A percentile compares a stretch with the other conserved stretches of the same genome.
Conservation (phyloP, 192 early-diverging fungal species). For the Coemansia biformis region DNA sequence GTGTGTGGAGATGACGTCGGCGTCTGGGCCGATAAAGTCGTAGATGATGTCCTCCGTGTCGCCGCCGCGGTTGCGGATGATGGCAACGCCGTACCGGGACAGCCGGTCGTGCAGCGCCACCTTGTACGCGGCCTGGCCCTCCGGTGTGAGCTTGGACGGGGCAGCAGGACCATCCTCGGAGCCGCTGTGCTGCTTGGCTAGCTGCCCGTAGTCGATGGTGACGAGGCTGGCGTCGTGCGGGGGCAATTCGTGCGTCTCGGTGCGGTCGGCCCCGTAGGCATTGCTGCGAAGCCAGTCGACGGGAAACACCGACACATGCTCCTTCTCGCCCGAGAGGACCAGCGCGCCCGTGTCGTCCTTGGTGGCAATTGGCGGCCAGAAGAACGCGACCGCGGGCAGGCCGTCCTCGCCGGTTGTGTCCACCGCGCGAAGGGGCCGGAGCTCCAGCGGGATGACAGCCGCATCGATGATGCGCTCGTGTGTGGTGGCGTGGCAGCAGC, state of each 20-base stretch:
- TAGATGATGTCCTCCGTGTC: slow-evolving; percentile 49
- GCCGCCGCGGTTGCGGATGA: slow-evolving; percentile 41
- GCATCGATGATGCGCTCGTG: slow-evolving; percentile 50
- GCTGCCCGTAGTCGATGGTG: slow-evolving; percentile 34
- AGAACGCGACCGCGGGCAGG: slow-evolving; percentile 21
- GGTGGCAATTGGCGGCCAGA: slow-evolving; percentile 41
- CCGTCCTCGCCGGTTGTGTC: slow-evolving; percentile 2
- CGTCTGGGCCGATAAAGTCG: slow-evolving; percentile 45
- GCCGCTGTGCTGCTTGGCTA: slow-evolving; percentile 7
- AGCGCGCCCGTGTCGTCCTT: slow-evolving; percentile 34
- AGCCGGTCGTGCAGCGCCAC: slow-evolving; percentile 24
- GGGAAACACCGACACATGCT: slow-evolving; percentile 31
- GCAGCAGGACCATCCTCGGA: background rate
- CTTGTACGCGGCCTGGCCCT: slow-evolving; percentile 24
- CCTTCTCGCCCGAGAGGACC: slow-evolving; percentile 21
- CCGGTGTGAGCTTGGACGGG: background rate
- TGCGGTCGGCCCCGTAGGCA: slow-evolving; percentile 35
- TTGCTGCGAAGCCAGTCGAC: slow-evolving; percentile 40
- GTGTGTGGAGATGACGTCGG: slow-evolving; percentile 45
- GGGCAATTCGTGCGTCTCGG: slow-evolving; percentile 24
- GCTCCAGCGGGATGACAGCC: slow-evolving; percentile 35
- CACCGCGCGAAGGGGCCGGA: slow-evolving; percentile 35
- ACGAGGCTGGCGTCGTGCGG: slow-evolving; percentile 34
- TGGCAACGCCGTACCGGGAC: slow-evolving; percentile 40
- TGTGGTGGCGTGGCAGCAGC: slow-evolving; percentile 40